Evolutionary conservation across 148 eudicot species (phyloP), one percentile per base, ranked within the genome.

Genomic region (Pharnaceum exiguum): DNA sequence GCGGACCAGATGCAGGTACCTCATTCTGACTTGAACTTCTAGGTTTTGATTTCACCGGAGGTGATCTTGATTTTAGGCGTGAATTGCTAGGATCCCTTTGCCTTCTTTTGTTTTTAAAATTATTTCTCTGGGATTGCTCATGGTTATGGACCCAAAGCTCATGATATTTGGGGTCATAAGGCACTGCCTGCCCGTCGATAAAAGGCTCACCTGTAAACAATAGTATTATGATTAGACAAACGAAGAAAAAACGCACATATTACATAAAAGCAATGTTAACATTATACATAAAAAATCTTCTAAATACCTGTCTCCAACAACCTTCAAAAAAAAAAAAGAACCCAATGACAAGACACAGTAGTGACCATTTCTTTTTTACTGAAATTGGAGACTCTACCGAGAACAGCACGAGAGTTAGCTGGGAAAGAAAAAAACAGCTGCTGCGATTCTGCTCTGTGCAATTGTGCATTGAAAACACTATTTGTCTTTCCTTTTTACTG

Each of bases 131-230:
- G 21, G 67, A 52, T 18, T 39, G 32, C 23, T 44, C 27, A 57
- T 57, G 17, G 40, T 70, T 70, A 0, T 40, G 39, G 6, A 63
- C 53, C 74, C 74, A 70, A 25, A 13, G 23, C 29, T 57, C 74
- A 57, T 70, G 74, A 51, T 70, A 70, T 29, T 55, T 70, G 28
- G 74, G 74, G 54, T 70, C 74, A 35, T 70, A 70, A 4, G 74
- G 69, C 42, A 70, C 74, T 33, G 69, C 47, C 55, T 57, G 64
- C 1, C 74, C 74, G n/a, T 70, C 37, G 51, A 70, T 70, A 30
- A 70, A 63, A 49, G 74, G 74, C 47, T 70, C 74, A 6, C 74
- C 74, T 70, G 68, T 57, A 42, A 38, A 57, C 3, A 23, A 44
- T 25, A 5, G 19, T 3, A 26, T 32, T 33, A 4, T 23, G 22